phyloP scores from a whole-genome alignment of 2,329 filamentous ascomycete genomes.

The Arthrobotrys pseudoclavata region DNA sequence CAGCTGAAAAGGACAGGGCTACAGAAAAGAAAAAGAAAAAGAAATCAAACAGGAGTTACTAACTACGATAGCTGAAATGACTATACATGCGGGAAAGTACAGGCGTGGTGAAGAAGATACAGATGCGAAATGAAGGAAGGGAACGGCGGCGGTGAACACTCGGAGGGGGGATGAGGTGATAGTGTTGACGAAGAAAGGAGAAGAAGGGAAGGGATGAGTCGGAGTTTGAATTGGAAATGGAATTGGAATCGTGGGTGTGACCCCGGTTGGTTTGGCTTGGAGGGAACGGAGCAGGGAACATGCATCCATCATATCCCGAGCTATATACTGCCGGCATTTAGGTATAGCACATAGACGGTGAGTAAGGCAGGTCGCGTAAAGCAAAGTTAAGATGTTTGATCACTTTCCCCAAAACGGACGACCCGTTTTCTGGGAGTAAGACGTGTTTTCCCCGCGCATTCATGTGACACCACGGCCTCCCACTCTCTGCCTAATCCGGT shows the following conservation, averaged over 20 bases:
- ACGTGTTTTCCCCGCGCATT: conserved; percentile 40
- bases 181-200: conserved; percentile 24
- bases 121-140: conserved; percentile 15
- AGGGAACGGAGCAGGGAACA: conserved; percentile 2
- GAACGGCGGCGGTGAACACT: no score
- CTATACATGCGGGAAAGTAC: conserved; percentile 28
- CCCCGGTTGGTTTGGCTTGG: no score
- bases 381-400: no score
- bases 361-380: no score
- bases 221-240: neutral
- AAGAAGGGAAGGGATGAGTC: conserved; percentile 14
- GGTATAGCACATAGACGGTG: no score
- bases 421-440: conserved; percentile 53
- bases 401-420: conserved; percentile 3
- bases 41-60: no score
- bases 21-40: conserved; percentile 30
- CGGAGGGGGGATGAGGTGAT: conserved; percentile 9
- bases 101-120: conserved; percentile 54
- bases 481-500: conserved; percentile 4
- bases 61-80: no score
- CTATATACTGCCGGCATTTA: no score
- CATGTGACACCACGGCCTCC: conserved; percentile 16
- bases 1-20: neutral
- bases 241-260: no score
- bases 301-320: no score